Conservation (phyloP, 2,329 filamentous ascomycete species). For the Monosporascus sp. region DNA sequence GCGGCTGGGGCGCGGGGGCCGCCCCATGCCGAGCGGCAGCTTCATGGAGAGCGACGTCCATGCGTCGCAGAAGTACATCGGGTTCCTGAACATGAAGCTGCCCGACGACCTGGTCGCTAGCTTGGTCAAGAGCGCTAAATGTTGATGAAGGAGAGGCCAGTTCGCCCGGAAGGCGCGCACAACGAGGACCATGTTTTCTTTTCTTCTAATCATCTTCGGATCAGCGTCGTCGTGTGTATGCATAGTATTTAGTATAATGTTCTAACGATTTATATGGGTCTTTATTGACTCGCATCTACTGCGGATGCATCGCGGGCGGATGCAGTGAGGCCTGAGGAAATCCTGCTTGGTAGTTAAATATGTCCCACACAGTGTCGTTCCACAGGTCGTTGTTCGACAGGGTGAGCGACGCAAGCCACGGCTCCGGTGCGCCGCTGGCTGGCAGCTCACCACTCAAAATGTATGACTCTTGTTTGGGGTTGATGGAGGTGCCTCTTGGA, state of each 20-base stretch:
- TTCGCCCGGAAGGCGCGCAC: too few species aligned
- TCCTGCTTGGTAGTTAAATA: conserved; percentile 13
- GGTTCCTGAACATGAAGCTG: conserved; percentile 17
- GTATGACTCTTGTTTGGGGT: neutral
- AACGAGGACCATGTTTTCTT: too few species aligned
- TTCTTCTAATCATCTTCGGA: too few species aligned
- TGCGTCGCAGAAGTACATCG: conserved; percentile 23
- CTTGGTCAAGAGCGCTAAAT: neutral
- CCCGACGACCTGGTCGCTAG: conserved; percentile 11
- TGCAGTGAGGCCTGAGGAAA: neutral
- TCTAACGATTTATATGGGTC: neutral
- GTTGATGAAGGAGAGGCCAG: neutral
- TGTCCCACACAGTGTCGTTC: conserved; percentile 21
- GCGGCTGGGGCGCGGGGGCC: conserved; percentile 12
- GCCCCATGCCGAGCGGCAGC: conserved; percentile 14
- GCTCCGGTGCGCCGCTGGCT: conserved; percentile 8
- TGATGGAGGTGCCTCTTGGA: neutral
- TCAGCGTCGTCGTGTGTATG: too few species aligned
- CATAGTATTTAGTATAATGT: too few species aligned
- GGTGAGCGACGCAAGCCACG: conserved; percentile 16
- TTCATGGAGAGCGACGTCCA: conserved; percentile 29
- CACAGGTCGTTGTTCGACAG: conserved; percentile 19
- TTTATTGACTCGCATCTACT: neutral
- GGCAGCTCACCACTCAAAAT: neutral
- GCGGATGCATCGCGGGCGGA: neutral